Percentiles rank a stretch among this genome's conserved stretches.
Conservation (phyloP, 2,329 filamentous ascomycete genomes). For the Penicillium sp. region DNA sequence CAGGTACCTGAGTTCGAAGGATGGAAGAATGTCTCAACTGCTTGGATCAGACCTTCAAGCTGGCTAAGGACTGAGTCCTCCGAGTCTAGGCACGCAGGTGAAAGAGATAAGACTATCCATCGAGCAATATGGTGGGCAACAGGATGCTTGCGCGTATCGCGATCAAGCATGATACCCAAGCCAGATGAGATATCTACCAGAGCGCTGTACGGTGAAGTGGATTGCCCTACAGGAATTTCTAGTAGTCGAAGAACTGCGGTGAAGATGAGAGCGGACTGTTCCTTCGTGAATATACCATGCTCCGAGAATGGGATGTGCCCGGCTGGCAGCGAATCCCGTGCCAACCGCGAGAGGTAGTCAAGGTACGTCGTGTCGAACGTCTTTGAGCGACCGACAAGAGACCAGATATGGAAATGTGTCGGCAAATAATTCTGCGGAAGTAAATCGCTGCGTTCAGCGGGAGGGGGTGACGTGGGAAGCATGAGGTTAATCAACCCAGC, state of each 20-base stretch:
- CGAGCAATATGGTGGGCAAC: constrained; percentile 88
- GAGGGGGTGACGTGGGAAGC: constrained; percentile 75
- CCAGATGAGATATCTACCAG: constrained; percentile 81
- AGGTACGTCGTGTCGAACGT: constrained; percentile 83
- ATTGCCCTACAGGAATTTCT: constrained; percentile 95
- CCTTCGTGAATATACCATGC: constrained; percentile 86
- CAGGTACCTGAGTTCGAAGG: constrained; percentile 92
- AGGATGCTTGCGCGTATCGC: constrained; percentile 91
- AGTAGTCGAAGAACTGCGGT: constrained; percentile 85
- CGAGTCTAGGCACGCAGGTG: constrained; percentile 75
- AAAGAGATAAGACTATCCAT: constrained; percentile 91
- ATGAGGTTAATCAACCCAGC: constrained; percentile 82
- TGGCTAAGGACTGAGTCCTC: constrained; percentile 78
- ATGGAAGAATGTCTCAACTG: constrained; percentile 97
- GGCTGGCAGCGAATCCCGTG: constrained; percentile 77
- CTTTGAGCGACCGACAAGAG: constrained; percentile 85
- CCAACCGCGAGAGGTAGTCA: constrained; percentile 84
- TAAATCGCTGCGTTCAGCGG: constrained; percentile 70
- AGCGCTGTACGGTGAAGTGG: constrained; percentile 83
- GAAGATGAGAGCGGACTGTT: constrained; percentile 90
- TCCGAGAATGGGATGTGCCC: constrained; percentile 76
- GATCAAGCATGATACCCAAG: constrained; percentile 80
- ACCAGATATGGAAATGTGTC: constrained; percentile 96
- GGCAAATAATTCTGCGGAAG: constrained; percentile 86
- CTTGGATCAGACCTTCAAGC: constrained; percentile 88